phyloP scores from a whole-genome alignment of 2,329 filamentous ascomycete species.

The Fusarium xylarioides region DNA sequence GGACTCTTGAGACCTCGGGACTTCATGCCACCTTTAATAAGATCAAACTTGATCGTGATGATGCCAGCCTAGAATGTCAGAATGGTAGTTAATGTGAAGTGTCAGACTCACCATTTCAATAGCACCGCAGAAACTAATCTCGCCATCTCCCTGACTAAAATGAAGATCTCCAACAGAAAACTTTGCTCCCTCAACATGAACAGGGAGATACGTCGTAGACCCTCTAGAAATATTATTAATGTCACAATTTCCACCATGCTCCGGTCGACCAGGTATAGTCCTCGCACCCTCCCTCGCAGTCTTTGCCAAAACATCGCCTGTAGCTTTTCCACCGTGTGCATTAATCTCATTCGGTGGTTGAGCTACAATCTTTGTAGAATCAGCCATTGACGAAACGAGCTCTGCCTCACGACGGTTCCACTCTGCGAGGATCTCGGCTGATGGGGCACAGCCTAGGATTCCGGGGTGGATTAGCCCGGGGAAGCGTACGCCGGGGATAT shows the following conservation, averaged over 20 bases:
- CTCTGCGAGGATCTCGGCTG: conserved; percentile 75
- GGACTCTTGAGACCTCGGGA: conserved; percentile 83
- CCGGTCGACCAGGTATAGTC: conserved; percentile 84
- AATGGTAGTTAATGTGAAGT: fast-evolving
- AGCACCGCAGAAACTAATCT: conserved; percentile 88
- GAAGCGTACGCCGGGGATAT: conserved; percentile 88
- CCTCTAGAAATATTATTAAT: conserved; percentile 87
- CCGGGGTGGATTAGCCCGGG: conserved; percentile 91
- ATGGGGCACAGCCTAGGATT: conserved; percentile 89
- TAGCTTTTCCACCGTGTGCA: conserved; percentile 75
- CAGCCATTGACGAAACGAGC: conserved; percentile 74
- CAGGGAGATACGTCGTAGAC: conserved; percentile 84
- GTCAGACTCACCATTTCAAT: conserved; percentile 76
- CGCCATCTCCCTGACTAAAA: conserved; percentile 88
- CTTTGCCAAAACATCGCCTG: conserved; percentile 66
- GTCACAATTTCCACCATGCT: conserved; percentile 91
- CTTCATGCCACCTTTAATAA: conserved; percentile 82
- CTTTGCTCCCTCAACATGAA: conserved; percentile 87
- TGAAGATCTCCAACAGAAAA: conserved; percentile 91
- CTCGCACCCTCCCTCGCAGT: conserved; percentile 82
- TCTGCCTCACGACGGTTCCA: conserved; percentile 89
- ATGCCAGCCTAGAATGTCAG: conserved; percentile 66
- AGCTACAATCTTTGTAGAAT: conserved; percentile 68
- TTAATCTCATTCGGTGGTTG: conserved; percentile 77
- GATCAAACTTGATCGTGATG: conserved; percentile 89